Base-by-base conservation (phyloP, 129 eudicot species). In the Tanacetum coccineum region DNA sequence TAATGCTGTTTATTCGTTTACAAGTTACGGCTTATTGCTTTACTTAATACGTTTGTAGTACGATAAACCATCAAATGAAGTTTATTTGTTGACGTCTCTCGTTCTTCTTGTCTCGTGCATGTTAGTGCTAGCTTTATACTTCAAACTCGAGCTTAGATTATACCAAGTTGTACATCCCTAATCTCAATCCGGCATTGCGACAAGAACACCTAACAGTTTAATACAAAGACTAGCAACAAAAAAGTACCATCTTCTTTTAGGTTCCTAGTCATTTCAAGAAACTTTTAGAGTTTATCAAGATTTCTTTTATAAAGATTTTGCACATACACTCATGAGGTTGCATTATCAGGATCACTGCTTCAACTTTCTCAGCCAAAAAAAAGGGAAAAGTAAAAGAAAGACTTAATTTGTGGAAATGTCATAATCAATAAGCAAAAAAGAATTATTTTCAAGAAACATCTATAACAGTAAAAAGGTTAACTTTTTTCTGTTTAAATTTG, bases 191-290 rank as follows among this genome's bases (percentile, higher is more conserved):
- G n/a, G 62, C n/a, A 22, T 57, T 17, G 2, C 18, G 14, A 21
- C 15, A 57, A 26, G 2, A 26, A 48, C 44, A 58, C 44, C 30
- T 20, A 20, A 40, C n/a, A 4, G 28, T 28, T 12, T 25, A 44
- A 22, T n/a, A 47, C 15, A 30, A 59, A 10, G 44, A 39, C 52
- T n/a, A 66, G 19, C 48, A 71, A 61, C 62, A 50, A 72, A 72
- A 14, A 26, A 25, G 47, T 10, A 54, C 20, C 13, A 36, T 36
- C 42, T 36, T 25, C 25, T n/a, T 5, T 73, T 73, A 55, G 71
- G 44, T 64, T 64, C 67, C 40, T 30, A 47, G 63, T 67, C 54
- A 67, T 67, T 67, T 74, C 62, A 75, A 67, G 48, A 30, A 67
- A 59, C 69, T 20, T 74, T 39, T n/a, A 66, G 54, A 67, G 14